Base-by-base conservation (phyloP, 768 basidiomycete genomes). In the Ephemerocybe angulata region DNA sequence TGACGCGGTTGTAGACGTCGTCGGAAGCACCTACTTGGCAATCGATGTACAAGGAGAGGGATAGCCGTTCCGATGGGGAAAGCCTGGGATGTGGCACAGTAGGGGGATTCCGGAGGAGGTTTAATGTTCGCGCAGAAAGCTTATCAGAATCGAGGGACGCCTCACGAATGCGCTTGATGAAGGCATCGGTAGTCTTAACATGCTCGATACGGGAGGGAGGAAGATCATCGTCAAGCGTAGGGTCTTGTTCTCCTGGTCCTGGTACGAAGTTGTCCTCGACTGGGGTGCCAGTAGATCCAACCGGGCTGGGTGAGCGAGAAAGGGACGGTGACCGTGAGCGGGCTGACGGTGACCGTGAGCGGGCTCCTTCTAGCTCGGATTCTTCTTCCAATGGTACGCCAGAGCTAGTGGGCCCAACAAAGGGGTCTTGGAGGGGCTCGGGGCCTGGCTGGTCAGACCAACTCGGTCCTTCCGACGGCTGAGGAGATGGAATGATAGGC, bases 131-230 rank as follows among this genome's bases (percentile, higher is more conserved):
- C 6, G 42, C 27, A 43, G 52, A 44, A 21, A 73, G 60, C 2
- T 55, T 53, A 7, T 55, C 56, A 25, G 65, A 60, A 15, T 72
- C 65, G 22, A 72, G 63, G 1, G 61, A 59, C 4, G 70, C 70
- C 3, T 46, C 46, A 19, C 51, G 27, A 7, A 57, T 25, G 0
- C 12, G 17, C 22, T 47, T 15, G n/a, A 28, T 49, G 33, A 52
- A 53, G 5, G 47, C 22, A 6, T 33, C 19, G 6, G 48, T 29
- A 25, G 33, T 11, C 19, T 42, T 17, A n/a, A 56, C 21, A 33
- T 28, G 19, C 6, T 50, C 48, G 19, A 50, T 12, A 2, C 4
- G 12, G 15, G 48, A 27, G 2, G 30, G 30, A 3, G 46, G 24
- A 27, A 30, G 46, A 6, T 11, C 46, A 24, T 47, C 46, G 25